Evolutionary conservation across 768 basidiomycete genomes (phyloP).

Genomic region (Ramaria rubella): DNA sequence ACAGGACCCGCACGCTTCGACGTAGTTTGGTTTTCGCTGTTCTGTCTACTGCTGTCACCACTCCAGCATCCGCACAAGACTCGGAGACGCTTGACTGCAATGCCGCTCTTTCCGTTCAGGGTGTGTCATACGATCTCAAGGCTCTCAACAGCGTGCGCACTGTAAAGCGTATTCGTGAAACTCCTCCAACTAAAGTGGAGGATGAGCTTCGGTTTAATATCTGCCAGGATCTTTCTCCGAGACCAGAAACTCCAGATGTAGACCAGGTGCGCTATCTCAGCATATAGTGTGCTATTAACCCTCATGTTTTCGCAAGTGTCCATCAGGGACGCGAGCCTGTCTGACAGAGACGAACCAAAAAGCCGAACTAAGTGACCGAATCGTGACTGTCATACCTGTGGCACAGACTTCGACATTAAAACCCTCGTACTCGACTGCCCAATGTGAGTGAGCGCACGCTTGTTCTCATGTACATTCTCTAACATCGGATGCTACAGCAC

Average conservation of each 20-base stretch:
- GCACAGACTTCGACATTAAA: conserved; percentile 35
- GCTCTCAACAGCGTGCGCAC: conserved; percentile 45
- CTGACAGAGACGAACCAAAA: conserved; percentile 63
- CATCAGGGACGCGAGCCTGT: conserved; percentile 64
- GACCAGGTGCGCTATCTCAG: conserved; percentile 58
- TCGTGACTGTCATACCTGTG: conserved; percentile 72
- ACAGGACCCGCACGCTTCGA: neutral
- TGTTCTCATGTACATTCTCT: conserved; percentile 5
- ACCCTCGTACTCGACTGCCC: conserved; percentile 22
- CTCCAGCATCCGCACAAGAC: conserved; percentile 9
- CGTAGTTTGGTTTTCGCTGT: neutral
- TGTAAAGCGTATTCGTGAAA: conserved; percentile 43
- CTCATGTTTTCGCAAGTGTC: conserved; percentile 44
- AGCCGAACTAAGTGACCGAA: conserved; percentile 43
- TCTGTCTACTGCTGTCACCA: conserved; percentile 16
- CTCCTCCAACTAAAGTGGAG: conserved; percentile 56
- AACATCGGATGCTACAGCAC: conserved; percentile 32
- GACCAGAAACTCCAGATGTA: conserved; percentile 39
- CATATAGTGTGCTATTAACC: neutral
- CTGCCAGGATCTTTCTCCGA: conserved; percentile 49
- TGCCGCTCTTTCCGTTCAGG: conserved; percentile 29
- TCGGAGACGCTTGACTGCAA: conserved; percentile 35
- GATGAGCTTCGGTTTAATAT: conserved; percentile 62
- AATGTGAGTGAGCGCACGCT: conserved; percentile 40
- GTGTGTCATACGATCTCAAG: conserved; percentile 53